Conservation (phyloP, 164 flowering plant genomes). For the Warburgia ugandensis region DNA sequence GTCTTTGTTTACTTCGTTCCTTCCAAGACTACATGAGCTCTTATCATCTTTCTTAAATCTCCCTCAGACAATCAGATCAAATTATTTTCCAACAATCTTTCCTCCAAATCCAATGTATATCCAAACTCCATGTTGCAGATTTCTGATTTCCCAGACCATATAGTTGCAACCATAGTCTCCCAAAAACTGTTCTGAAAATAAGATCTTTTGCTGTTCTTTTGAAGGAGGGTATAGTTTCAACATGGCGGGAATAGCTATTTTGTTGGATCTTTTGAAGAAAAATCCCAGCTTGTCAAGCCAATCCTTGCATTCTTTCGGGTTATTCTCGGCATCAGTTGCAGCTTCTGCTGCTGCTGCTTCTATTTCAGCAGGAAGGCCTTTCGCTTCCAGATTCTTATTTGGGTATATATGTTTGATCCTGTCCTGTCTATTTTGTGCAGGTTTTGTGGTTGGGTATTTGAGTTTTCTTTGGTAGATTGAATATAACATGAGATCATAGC, state of each 20-base stretch:
- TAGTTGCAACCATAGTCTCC: too few species aligned
- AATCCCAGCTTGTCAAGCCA: conserved; percentile 36
- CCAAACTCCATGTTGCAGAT: too few species aligned
- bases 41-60: too few species aligned
- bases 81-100: too few species aligned
- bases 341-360: conserved; percentile 54
- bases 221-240: too few species aligned
- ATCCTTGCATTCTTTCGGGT: conserved; percentile 35
- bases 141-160: too few species aligned
- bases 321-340: conserved; percentile 42
- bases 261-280: conserved; percentile 48
- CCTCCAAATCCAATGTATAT: too few species aligned
- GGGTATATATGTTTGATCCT: conserved; percentile 31
- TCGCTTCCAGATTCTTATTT: conserved; percentile 41
- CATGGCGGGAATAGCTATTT: conserved; percentile 43
- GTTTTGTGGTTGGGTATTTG: not conserved
- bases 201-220: too few species aligned
- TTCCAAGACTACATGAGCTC: too few species aligned
- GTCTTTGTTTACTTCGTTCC: too few species aligned
- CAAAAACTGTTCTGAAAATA: too few species aligned
- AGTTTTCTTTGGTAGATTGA: not conserved
- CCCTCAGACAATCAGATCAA: too few species aligned
- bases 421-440: not conserved
- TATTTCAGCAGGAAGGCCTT: conserved; percentile 27
- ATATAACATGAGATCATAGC: not conserved